phyloP scores from a whole-genome alignment of 2,329 filamentous ascomycete species.

The Cladosporium sp. region DNA sequence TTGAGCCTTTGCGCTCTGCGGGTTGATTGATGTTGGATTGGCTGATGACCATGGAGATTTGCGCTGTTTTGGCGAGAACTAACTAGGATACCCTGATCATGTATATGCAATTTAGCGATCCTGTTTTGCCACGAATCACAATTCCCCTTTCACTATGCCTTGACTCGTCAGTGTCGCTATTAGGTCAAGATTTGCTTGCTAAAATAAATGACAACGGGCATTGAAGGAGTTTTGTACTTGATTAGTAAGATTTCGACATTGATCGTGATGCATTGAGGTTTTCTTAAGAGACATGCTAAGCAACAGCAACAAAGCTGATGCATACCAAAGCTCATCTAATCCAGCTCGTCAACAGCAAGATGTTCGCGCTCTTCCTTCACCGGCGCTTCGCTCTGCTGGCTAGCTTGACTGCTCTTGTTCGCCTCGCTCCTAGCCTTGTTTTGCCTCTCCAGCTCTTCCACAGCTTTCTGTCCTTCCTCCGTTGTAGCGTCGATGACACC shows the following conservation, averaged over 20 bases:
- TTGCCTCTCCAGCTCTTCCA: conserved; percentile 56
- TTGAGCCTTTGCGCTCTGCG: conserved; percentile 6
- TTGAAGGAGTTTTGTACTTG: too few species aligned
- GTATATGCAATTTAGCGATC: too few species aligned
- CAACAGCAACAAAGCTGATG: too few species aligned
- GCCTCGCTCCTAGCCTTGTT: conserved; percentile 52
- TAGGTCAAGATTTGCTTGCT: too few species aligned
- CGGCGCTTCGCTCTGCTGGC: background rate
- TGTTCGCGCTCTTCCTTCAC: background rate
- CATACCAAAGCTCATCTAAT: background rate
- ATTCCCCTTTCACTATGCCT: too few species aligned
- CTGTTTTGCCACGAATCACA: too few species aligned
- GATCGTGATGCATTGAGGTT: too few species aligned
- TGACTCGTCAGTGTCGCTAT: too few species aligned
- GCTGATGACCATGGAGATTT: background rate
- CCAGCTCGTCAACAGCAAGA: conserved; percentile 1
- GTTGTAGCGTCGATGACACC: conserved; percentile 84
- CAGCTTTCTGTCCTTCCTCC: conserved; percentile 33
- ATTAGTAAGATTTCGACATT: too few species aligned
- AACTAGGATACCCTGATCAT: too few species aligned
- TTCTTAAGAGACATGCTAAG: too few species aligned
- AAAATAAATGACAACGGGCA: too few species aligned
- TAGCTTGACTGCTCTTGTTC: background rate
- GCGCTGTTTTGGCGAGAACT: background rate
- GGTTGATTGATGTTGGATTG: background rate